Evolutionary conservation across 345 rosid species (phyloP).

Genomic region (Euphorbia peplus): DNA sequence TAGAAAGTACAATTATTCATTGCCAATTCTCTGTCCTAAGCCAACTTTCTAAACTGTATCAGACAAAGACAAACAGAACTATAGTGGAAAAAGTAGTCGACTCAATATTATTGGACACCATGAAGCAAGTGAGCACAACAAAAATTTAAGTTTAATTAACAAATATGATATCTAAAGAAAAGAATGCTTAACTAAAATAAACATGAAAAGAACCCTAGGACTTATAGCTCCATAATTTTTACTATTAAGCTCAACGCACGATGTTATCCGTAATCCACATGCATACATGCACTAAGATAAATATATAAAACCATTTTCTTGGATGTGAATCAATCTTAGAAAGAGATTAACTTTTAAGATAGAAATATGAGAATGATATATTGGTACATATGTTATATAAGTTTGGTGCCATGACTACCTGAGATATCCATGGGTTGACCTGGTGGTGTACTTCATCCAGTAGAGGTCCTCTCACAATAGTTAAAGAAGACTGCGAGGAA

Average conservation of each 20-base stretch:
- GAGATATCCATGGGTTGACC: constrained; percentile 77
- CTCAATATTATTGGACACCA: not conserved
- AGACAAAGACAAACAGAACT: not conserved
- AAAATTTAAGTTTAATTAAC: constrained; percentile 6
- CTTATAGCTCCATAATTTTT: not conserved
- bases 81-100: constrained; percentile 3
- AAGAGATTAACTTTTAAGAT: not conserved
- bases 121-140: not conserved
- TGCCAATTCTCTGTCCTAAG: not conserved
- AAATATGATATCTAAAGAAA: not conserved
- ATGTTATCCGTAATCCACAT: not conserved
- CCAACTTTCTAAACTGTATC: not conserved
- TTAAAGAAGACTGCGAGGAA: constrained; percentile 51
- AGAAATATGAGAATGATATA: constrained; percentile 5
- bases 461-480: constrained; percentile 66
- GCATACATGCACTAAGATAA: not conserved
- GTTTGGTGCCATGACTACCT: constrained; percentile 42
- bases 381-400: constrained; percentile 11
- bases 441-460: constrained; percentile 84
- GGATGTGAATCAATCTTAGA: not conserved
- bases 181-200: not conserved
- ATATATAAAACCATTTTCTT: not conserved
- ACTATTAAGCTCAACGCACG: not conserved
- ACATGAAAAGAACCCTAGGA: not conserved
- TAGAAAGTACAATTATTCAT: not conserved